phyloP scores from a whole-genome alignment of 495 filamentous ascomycete species.

The Lasiosphaeria ovina region DNA sequence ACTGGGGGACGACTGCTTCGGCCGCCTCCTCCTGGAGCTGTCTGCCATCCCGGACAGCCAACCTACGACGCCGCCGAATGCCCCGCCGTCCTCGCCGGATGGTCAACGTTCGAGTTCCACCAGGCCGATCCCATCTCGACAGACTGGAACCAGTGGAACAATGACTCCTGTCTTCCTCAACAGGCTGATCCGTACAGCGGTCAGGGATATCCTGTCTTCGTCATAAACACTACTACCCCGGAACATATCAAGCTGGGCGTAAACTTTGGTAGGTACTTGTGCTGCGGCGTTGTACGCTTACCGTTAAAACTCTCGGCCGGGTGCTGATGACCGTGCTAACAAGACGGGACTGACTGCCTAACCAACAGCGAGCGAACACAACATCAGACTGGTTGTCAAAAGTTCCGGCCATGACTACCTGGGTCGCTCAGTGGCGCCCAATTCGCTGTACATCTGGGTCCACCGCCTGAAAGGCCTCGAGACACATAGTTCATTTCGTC shows the following conservation, averaged over 20 bases:
- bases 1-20: constrained; percentile 50
- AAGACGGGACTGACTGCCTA: not conserved
- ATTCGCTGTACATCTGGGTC: constrained; percentile 53
- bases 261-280: constrained; percentile 36
- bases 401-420: constrained; percentile 62
- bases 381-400: constrained; percentile 61
- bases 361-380: constrained; percentile 43
- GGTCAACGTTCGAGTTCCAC: constrained; percentile 39
- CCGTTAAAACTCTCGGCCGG: not conserved
- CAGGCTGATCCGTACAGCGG: constrained; percentile 33
- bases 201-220: constrained; percentile 48
- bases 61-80: constrained; percentile 37
- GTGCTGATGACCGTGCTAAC: not conserved
- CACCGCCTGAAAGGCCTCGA: constrained; percentile 41
- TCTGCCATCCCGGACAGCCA: constrained; percentile 51
- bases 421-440: constrained; percentile 51
- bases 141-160: constrained; percentile 43
- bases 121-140: constrained; percentile 36
- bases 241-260: constrained; percentile 42
- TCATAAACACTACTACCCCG: constrained; percentile 45
- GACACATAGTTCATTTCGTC: constrained; percentile 40
- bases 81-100: constrained; percentile 28
- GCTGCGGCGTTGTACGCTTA: not conserved
- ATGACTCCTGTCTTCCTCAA: constrained; percentile 46
- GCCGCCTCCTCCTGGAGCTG: constrained; percentile 50